Percentiles rank a stretch among this genome's conserved stretches.
These are phyloP conservation scores for Truncatella angustata DNA, from an alignment of 2,329 filamentous ascomycete genomes.

Conservation along the genomic window DNA sequence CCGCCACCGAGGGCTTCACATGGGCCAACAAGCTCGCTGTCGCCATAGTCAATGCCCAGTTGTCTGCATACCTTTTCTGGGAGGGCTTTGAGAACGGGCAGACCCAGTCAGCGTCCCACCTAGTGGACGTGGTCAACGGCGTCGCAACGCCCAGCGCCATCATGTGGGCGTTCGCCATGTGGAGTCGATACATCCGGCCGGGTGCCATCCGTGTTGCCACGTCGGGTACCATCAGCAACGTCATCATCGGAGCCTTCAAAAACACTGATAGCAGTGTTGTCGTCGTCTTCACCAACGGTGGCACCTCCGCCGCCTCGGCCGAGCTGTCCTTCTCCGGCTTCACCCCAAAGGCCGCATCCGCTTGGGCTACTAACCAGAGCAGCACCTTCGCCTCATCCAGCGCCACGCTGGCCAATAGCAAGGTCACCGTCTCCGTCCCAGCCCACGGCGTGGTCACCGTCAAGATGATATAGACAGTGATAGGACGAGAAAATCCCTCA, in stretches of 20 bases:
- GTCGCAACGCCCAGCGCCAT: slow-evolving; percentile 19
- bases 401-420: slow-evolving; percentile 9
- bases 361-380: slow-evolving; percentile 16
- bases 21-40: slow-evolving; percentile 36
- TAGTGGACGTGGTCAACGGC: slow-evolving; percentile 25
- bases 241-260: slow-evolving; percentile 18
- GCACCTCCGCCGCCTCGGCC: slow-evolving; percentile 10
- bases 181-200: slow-evolving; percentile 22
- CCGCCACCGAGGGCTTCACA: slow-evolving; percentile 35
- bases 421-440: slow-evolving; percentile 15
- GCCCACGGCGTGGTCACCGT: slow-evolving; percentile 17
- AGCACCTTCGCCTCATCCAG: slow-evolving; percentile 12
- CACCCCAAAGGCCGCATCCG: slow-evolving; percentile 9
- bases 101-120: slow-evolving; percentile 24
- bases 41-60: slow-evolving; percentile 41
- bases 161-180: slow-evolving; percentile 25
- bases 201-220: slow-evolving; percentile 20
- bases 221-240: slow-evolving; percentile 17
- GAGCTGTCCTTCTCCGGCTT: slow-evolving; percentile 13
- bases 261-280: slow-evolving; percentile 20
- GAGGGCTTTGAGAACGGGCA: slow-evolving; percentile 33
- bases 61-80: slow-evolving; percentile 50
- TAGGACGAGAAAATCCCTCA: too few relatives aligned
- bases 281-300: slow-evolving; percentile 23
- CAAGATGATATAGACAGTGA: too few relatives aligned